A percentile compares a stretch with the other conserved stretches of the same genome.
phyloP scores from a whole-genome alignment of 2,329 filamentous ascomycete genomes.

The Cladosporium sp. region DNA sequence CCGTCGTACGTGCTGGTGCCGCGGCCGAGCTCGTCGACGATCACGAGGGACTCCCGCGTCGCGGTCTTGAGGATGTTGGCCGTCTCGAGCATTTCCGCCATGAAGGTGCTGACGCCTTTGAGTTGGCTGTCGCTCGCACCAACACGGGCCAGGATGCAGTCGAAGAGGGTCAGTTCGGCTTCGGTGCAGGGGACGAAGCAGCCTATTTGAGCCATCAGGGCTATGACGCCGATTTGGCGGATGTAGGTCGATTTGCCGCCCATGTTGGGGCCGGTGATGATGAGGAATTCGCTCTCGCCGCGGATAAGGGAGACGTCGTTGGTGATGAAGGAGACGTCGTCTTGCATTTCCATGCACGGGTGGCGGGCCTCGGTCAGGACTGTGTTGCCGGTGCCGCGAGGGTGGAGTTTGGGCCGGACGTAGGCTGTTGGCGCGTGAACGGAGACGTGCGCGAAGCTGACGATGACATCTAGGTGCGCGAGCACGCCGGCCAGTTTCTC shows the following conservation, averaged over 20 bases:
- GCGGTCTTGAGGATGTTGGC: conserved; percentile 97
- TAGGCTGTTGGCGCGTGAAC: conserved; percentile 91
- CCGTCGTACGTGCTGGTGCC: conserved; percentile 98
- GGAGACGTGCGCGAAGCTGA: conserved; percentile 87
- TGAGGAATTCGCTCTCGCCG: conserved; percentile 79
- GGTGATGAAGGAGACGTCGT: conserved; percentile 97
- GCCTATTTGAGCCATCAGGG: conserved; percentile 93
- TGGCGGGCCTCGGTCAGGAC: conserved; percentile 89
- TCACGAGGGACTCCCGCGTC: conserved; percentile 91
- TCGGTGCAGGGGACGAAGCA: conserved; percentile 91
- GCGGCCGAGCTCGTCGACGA: conserved; percentile 94
- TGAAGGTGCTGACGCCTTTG: conserved; percentile 97
- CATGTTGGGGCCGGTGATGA: conserved; percentile 99
- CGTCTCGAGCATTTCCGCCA: conserved; percentile 99
- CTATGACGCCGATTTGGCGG: conserved; percentile 92
- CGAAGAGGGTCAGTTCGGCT: conserved; percentile 91
- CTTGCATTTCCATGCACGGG: conserved; percentile 97
- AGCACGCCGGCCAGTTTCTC: conserved; percentile 84
- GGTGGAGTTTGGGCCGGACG: conserved; percentile 83
- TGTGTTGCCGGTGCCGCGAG: conserved; percentile 81
- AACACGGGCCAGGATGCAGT: conserved; percentile 92
- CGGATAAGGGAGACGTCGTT: conserved; percentile 85
- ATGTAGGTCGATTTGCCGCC: conserved; percentile 98
- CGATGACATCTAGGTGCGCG: conserved; percentile 90
- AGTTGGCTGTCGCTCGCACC: conserved; percentile 95